Base-by-base conservation (phyloP, 2,329 filamentous ascomycete species). In the Fusarium phyllophilum region DNA sequence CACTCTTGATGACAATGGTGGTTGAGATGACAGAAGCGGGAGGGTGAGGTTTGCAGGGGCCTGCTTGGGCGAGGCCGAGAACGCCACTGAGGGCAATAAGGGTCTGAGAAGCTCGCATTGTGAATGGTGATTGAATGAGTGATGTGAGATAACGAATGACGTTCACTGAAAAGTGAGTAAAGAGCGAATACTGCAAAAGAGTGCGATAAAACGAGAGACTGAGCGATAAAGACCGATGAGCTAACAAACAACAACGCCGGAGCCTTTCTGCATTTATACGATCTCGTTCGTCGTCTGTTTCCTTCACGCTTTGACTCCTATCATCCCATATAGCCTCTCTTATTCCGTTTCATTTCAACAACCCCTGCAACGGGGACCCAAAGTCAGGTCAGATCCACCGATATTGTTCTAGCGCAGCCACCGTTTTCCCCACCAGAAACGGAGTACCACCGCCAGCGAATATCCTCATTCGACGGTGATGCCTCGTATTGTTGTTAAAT, bases 321-420 rank as follows among this genome's bases (percentile, higher is more conserved):
- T 41, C 26, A 24, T 12, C n/a, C 12, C 38, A 60, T 60, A 60
- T 26, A 60, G 26, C 29, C 1, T 60, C 36, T 29, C 24, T 51
- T 36, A 51, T 31, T 31, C 34, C 33, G 46, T 41, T 60, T 60
- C 46, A 60, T 60, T 60, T 54, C 13, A 22, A 2, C 5, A 14
- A 13, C 45, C 45, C 56, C 56, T 59, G 42, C 12, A 11, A 22
- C 33, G 55, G 55, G 22, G 51, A 14, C 22, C 2, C 24, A 38
- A 41, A 41, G 34, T 60, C 57, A 60, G 57, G 45, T 41, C 57
- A 60, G 57, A 41, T 41, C 26, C 52, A 42, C 52, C 26, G 15
- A 31, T 14, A n/a, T 41, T 60, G 36, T 60, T 60, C 36, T 54
- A 60, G 57, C 45, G 57, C 45, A 52, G 57, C 49, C 57, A 60